A percentile compares a stretch with the other conserved stretches of the same genome.
These are phyloP conservation scores for Penicillium odoratum DNA, from an alignment of 495 filamentous ascomycete species.

Conservation along the genomic window DNA sequence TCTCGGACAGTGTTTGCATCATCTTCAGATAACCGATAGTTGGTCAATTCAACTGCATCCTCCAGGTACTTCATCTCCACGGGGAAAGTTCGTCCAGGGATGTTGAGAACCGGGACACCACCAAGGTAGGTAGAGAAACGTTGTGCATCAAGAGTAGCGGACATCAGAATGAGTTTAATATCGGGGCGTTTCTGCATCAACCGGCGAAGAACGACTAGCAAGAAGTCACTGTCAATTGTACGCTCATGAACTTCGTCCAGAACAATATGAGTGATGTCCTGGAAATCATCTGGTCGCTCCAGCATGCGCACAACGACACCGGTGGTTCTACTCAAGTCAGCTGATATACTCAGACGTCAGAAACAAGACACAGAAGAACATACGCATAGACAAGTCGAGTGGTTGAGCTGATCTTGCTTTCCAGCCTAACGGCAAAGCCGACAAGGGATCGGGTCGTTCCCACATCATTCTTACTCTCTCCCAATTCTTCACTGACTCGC, in stretches of 20 bases:
- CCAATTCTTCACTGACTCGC: constrained; percentile 91
- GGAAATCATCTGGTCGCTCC: constrained; percentile 78
- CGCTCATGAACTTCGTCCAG: constrained; percentile 95
- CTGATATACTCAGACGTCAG: no score
- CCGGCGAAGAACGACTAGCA: constrained; percentile 85
- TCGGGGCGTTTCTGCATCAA: constrained; percentile 70
- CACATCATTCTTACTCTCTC: constrained; percentile 76
- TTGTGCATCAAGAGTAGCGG: constrained; percentile 89
- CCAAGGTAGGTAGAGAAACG: constrained; percentile 85
- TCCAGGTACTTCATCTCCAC: constrained; percentile 86
- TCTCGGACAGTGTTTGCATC: constrained; percentile 41
- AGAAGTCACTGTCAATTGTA: constrained; percentile 92
- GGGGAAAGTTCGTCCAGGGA: constrained; percentile 91
- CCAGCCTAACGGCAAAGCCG: constrained; percentile 90
- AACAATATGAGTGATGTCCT: constrained; percentile 87
- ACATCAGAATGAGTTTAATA: constrained; percentile 89
- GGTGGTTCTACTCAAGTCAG: constrained; percentile 45
- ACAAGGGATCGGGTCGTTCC: constrained; percentile 82
- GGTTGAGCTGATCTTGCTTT: constrained; percentile 75
- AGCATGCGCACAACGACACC: constrained; percentile 98
- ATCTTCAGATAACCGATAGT: constrained; percentile 61
- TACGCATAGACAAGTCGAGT: constrained; percentile 85
- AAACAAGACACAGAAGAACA: constrained; percentile 15
- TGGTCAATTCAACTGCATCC: constrained; percentile 83
- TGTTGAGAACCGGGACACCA: constrained; percentile 79